Base-by-base conservation (phyloP, 441 rosid genomes). In the Rhodomyrtus psidioides region DNA sequence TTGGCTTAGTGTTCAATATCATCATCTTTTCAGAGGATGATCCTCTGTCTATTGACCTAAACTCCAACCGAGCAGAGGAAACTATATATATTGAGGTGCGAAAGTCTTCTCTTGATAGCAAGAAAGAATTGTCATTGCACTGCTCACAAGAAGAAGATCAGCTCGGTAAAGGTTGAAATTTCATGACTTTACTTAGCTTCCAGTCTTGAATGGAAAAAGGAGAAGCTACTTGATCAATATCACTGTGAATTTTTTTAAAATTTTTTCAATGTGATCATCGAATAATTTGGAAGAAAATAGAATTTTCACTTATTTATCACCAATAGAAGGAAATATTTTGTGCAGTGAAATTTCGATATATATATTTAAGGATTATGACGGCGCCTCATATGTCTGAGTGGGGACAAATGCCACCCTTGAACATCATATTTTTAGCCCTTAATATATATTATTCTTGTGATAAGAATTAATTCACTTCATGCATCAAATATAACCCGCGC, bases 261-360 rank as follows among this genome's bases (percentile, higher is more conserved):
- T 9, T 23, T 3, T 3, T 23, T 23, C 12, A 10, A 23, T 4
- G 5, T 23, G n/a, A 4, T 9, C 0, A 1, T 0, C 4, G 2
- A 55, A 23, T 4, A 23, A 9, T 23, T 19, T 54, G 7, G 4
- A 9, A 21, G 24, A 62, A 62, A 34, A 34, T 65, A 19, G 21
- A 34, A 5, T 34, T 19, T 65, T 19, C 8, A 4, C 49, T 5
- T 34, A 34, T 34, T 1, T 39, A 21, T 70, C 49, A 9, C 15
- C 49, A 10, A 34, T 10, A 0, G 0, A 34, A 70, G 16, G 42
- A 10, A 19, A 70, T 39, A 10, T 10, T 21, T 39, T 5, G 6
- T 7, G 16, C n/a, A 6, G 2, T 2, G 34, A 65, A 34, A 34
- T 24, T 34, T 65, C 24, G 12, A 34, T 10, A 5, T 34, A 4